Base-by-base conservation (phyloP, 2,329 filamentous ascomycete species). In the Cercospora zeae-maydis region DNA sequence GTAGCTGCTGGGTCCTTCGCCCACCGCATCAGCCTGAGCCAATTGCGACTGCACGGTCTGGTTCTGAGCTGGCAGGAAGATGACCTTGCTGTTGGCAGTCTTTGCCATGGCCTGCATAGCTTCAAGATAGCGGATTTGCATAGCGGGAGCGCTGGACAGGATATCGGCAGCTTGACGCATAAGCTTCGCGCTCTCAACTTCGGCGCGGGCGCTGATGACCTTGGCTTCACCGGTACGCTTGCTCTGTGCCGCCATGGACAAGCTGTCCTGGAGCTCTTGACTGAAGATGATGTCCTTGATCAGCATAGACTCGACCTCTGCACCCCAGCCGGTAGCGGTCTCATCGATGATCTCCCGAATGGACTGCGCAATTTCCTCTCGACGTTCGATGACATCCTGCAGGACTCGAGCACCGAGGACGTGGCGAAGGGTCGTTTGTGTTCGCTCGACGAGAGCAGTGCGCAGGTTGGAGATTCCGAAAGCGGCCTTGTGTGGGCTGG, bases 21-120 rank as follows among this genome's bases (percentile, higher is more conserved):
- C 85, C 51, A 80, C 77, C 4, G 75, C 76, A 30, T 84, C 79
- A 16, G 81, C 81, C 39, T 79, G 72, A 2, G 79, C 77, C 58
- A 86, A 74, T 63, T 83, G 78, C 60, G 78, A 75, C 67, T 81
- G 81, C 73, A 88, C 84, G 14, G 84, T 86, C 52, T 66, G 59
- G 76, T 84, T 85, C 49, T 65, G 69, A 9, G 64, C 67, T 5
- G 89, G 90, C 69, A 95, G 75, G 83, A 95, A 93, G 71, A 93
- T 93, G 72, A 95, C 89, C 80, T 96, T 96, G 78, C 83, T 85
- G 78, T 92, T 96, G 53, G 92, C 91, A 0, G 86, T 86, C 85
- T 97, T 98, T 72, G 95, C 95, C 93, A 99, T 99, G 45, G 91
- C 86, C 77, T 98, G 95, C 93, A 98, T 98, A 3, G 95, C 93